Evolutionary conservation across 345 rosid genomes (phyloP).

Genomic region (Eucalyptus marginata): DNA sequence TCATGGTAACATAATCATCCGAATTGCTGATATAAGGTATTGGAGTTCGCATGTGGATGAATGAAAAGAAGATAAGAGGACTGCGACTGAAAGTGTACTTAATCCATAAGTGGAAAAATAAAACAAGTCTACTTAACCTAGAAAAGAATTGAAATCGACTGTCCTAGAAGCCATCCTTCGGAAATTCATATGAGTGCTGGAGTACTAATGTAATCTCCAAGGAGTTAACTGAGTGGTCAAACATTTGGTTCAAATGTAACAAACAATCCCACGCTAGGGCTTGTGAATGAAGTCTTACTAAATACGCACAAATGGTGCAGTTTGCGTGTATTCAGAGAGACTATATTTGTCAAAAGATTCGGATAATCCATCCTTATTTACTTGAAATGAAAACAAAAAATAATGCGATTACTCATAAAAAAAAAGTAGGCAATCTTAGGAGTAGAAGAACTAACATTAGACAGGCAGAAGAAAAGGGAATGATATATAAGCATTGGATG

Average conservation of each 20-base stretch:
- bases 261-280: neutral
- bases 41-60: neutral
- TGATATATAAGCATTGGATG: neutral
- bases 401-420: neutral
- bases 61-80: neutral
- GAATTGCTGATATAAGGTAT: neutral
- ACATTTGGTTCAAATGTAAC: neutral
- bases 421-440: neutral
- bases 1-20: neutral
- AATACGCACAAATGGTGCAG: neutral
- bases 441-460: neutral
- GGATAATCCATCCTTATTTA: neutral
- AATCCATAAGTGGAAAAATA: neutral
- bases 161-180: neutral
- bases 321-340: accelerated
- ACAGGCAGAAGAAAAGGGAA: neutral
- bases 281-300: neutral
- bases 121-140: neutral
- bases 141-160: neutral
- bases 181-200: neutral
- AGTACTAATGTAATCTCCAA: neutral
- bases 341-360: neutral
- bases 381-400: neutral
- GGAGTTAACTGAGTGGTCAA: neutral
- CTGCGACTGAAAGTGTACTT: neutral